These are phyloP conservation scores for Trypanosoma rangeli DNA, from an alignment of 208 protist species.

Conservation along the genomic window DNA sequence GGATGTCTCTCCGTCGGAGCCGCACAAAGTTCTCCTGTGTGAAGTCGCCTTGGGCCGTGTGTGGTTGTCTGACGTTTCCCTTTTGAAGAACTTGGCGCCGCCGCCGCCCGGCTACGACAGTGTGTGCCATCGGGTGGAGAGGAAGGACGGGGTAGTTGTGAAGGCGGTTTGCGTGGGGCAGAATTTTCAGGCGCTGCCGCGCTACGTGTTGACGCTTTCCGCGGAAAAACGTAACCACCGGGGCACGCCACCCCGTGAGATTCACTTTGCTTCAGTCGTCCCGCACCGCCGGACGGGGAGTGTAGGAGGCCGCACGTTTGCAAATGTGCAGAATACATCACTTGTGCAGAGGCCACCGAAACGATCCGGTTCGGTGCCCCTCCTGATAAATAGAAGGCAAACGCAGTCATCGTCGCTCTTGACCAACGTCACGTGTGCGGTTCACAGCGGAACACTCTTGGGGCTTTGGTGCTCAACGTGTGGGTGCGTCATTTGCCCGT, in stretches of 20 bases:
- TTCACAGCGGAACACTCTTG: slow-evolving; percentile 41
- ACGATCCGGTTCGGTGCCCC: slow-evolving; percentile 1
- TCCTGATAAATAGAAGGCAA: background rate
- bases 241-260: background rate
- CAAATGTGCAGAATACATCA: background rate
- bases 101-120: slow-evolving; percentile 50
- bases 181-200: slow-evolving; percentile 69
- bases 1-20: slow-evolving; percentile 15
- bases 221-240: slow-evolving; percentile 6
- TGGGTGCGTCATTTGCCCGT: slow-evolving; percentile 56
- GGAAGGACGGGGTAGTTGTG: slow-evolving; percentile 11
- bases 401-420: background rate
- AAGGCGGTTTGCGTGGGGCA: slow-evolving; percentile 40
- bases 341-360: background rate
- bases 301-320: background rate
- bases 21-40: slow-evolving; percentile 66
- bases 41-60: slow-evolving; percentile 57
- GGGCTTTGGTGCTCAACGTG: slow-evolving; percentile 60
- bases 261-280: background rate
- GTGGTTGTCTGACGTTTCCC: slow-evolving; percentile 35
- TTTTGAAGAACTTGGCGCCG: slow-evolving; percentile 6
- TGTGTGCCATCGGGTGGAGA: slow-evolving; percentile 31
- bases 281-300: background rate
- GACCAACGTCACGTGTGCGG: slow-evolving; percentile 25
- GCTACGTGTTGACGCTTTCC: slow-evolving; percentile 59